Base-by-base conservation (phyloP, 768 basidiomycete genomes). In the Tulasnella sp. region DNA sequence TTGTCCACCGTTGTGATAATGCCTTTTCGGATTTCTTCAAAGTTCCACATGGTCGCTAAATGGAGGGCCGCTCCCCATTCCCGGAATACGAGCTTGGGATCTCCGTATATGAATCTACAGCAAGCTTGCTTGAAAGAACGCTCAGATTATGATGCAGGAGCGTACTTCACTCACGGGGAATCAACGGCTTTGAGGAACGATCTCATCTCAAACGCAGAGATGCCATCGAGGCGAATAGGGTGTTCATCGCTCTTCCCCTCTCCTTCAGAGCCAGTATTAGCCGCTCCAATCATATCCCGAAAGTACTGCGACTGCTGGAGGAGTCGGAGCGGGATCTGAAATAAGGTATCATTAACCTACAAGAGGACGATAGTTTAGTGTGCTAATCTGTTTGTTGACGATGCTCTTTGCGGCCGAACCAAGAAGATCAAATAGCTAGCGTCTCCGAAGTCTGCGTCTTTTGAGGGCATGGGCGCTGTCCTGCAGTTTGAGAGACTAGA, bases 1-100 rank as follows among this genome's bases (percentile, higher is more conserved):
- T 44, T 44, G 28, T 44, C 48, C 41, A 42, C 24, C 4, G 0
- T 0, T 0, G 75, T 16, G 14, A 44, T 40, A 44, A 75, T 3
- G 4, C 31, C 12, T 42, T 28, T 11, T 18, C 42, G 24, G 12
- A 48, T 18, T 16, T 42, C 42, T 1, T 80, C 48, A 31, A 74
- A 80, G 20, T 75, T 34, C 79, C 79, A 80, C 79, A 80, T 80
- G 20, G 79, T 80, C 20, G 79, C 72, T 12, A 80, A 42, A 46
- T 80, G 72, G 24, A 80, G 72, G 3, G 58, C 58, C 6, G 79
- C 79, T 1, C 44, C 72, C 44, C 44, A 12, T 28, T 42, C 37
- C 5, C 24, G 72, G 3, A 16, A 41, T 20, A 14, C 1, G 24
- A 54, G 54, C 58, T 22, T 1, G 20, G 37, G 34, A 69, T 34